A percentile compares a stretch with the other conserved stretches of the same genome.
Conservation (phyloP, 768 basidiomycete genomes). For the Mycena rosella region DNA sequence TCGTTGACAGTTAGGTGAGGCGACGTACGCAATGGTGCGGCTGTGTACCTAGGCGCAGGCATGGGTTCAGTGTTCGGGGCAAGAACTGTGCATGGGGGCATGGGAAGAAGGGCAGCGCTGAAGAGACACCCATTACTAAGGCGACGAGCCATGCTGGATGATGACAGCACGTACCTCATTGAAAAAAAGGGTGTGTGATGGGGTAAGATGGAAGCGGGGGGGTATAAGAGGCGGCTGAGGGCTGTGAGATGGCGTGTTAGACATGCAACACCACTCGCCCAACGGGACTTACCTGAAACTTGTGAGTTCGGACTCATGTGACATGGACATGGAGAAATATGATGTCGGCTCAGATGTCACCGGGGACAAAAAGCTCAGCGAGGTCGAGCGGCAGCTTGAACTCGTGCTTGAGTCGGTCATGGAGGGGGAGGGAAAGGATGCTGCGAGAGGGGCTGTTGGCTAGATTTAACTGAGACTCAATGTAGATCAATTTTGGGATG, state of each 20-base stretch:
- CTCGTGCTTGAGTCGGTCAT: not conserved
- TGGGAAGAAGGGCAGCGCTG: no score
- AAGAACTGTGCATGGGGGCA: not conserved
- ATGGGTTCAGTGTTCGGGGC: not conserved
- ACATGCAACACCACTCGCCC: no score
- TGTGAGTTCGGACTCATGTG: no score
- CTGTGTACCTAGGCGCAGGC: not conserved
- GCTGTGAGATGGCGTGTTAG: no score
- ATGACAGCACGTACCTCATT: no score
- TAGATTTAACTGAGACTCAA: not conserved
- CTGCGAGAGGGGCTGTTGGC: slow-evolving; percentile 23
- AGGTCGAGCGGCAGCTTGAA: slow-evolving; percentile 22
- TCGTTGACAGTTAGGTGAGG: not conserved
- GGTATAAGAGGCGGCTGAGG: no score
- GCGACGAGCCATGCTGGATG: no score
- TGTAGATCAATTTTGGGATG: not conserved
- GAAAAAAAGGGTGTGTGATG: no score
- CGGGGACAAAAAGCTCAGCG: not conserved
- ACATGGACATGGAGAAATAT: not conserved
- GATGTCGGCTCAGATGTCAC: not conserved
- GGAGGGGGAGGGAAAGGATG: not conserved
- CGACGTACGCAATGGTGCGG: no score
- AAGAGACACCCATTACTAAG: no score
- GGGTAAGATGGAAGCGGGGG: no score
- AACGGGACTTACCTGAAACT: no score